These are phyloP conservation scores for Thalassiosira allenii DNA, from an alignment of 352 stramenopile species.

Conservation along the genomic window DNA sequence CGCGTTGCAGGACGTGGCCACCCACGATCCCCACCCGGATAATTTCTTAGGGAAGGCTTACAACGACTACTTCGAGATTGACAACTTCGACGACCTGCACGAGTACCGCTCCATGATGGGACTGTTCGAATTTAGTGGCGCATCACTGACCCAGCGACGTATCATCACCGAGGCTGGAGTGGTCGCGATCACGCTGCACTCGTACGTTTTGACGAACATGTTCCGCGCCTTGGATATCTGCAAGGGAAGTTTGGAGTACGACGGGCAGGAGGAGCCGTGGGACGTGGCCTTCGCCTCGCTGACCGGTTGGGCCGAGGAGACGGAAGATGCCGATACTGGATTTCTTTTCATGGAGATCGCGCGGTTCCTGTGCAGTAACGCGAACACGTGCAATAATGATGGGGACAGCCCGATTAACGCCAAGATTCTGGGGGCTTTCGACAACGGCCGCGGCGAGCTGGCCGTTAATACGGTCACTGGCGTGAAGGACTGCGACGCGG, in stretches of 20 bases:
- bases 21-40: neutral
- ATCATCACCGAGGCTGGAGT: slow-evolving; percentile 42
- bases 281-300: slow-evolving; percentile 51
- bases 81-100: slow-evolving; percentile 11
- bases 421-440: too few relatives aligned
- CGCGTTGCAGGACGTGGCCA: slow-evolving; percentile 19
- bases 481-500: slow-evolving; percentile 29
- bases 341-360: slow-evolving; percentile 45
- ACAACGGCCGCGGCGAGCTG: slow-evolving; percentile 43
- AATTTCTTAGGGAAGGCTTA: slow-evolving; percentile 25
- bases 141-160: slow-evolving; percentile 24
- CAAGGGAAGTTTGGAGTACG: neutral
- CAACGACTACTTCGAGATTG: slow-evolving; percentile 5
- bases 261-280: slow-evolving; percentile 26
- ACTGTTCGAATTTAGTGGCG: slow-evolving; percentile 17
- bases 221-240: slow-evolving; percentile 53
- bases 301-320: slow-evolving; percentile 55
- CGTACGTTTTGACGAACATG: slow-evolving; percentile 44
- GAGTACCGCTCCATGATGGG: slow-evolving; percentile 19
- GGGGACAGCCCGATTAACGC: neutral
- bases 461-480: slow-evolving; percentile 25
- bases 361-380: slow-evolving; percentile 28
- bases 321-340: slow-evolving; percentile 9
- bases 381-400: slow-evolving; percentile 19
- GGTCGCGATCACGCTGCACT: slow-evolving; percentile 41